Percentiles rank a stretch among this genome's conserved stretches.
Evolutionary conservation across 2,329 filamentous ascomycete species (phyloP).

Genomic region (Exophiala oligosperma): DNA sequence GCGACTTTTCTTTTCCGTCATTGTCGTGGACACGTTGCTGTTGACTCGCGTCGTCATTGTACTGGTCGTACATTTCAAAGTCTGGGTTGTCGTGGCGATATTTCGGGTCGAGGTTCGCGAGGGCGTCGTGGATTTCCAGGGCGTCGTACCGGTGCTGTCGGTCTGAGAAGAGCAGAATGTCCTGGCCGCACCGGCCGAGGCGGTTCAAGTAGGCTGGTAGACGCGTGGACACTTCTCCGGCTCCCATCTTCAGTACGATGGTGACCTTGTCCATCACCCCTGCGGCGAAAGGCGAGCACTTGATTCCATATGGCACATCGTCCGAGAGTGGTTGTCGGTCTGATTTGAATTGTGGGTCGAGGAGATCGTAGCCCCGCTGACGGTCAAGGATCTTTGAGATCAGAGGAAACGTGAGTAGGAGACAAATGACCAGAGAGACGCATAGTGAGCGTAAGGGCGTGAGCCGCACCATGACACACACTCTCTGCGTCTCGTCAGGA

Average conservation of each 20-base stretch:
- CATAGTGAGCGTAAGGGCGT: no score
- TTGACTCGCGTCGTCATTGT: constrained; percentile 25
- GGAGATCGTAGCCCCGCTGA: no score
- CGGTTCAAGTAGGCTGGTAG: constrained; percentile 57
- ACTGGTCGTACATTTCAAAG: constrained; percentile 44
- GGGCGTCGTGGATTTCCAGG: constrained; percentile 33
- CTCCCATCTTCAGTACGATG: constrained; percentile 59
- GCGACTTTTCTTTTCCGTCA: constrained; percentile 47
- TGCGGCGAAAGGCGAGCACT: no score
- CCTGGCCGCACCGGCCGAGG: constrained; percentile 42
- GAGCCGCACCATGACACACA: no score
- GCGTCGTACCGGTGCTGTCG: constrained; percentile 32
- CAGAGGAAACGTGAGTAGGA: no score
- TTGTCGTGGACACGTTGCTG: constrained; percentile 46
- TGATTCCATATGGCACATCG: no score
- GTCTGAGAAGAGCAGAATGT: constrained; percentile 50
- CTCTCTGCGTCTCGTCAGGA: no score
- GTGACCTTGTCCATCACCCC: no score
- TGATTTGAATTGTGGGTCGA: no score
- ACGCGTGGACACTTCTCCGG: constrained; percentile 53
- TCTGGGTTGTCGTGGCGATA: constrained; percentile 46
- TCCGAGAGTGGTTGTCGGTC: no score
- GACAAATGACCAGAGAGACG: no score
- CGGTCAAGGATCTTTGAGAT: no score
- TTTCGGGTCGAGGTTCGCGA: constrained; percentile 38